phyloP scores from a whole-genome alignment of 306 rosid genomes.

The Prunus armeniaca region DNA sequence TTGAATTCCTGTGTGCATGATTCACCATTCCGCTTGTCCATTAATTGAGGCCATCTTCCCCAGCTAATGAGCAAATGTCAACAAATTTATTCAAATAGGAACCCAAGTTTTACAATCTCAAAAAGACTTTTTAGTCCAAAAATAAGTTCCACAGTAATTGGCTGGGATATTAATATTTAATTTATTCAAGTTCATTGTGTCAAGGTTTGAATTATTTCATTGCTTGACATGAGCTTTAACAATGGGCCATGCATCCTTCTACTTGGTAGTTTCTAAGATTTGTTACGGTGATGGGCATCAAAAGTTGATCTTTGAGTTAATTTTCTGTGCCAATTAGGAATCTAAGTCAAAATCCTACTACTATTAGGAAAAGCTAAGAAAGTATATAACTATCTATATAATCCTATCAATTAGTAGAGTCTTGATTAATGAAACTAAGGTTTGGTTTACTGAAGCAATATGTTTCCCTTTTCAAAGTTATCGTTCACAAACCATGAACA shows the following conservation, averaged over 20 bases:
- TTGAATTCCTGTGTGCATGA: neutral
- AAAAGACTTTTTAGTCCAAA: neutral
- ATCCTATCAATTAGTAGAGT: neutral
- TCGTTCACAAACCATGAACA: neutral
- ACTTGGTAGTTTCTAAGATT: neutral
- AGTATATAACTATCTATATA: neutral
- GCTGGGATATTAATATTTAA: neutral
- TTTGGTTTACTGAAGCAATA: neutral
- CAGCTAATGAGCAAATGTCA: neutral
- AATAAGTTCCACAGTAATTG: neutral
- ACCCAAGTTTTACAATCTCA: neutral
- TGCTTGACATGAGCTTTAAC: neutral
- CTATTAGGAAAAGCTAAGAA: neutral
- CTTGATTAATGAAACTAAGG: neutral
- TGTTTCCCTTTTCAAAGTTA: neutral
- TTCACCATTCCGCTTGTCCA: neutral
- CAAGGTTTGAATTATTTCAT: neutral
- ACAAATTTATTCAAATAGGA: neutral
- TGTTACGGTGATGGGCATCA: neutral
- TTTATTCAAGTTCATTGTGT: neutral
- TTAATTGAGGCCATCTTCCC: neutral
- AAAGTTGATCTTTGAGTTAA: neutral
- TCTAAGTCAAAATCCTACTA: neutral
- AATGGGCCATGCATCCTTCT: neutral
- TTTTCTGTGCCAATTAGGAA: neutral